phyloP scores from a whole-genome alignment of 2,329 filamentous ascomycete species.

The Didymella segeticola region DNA sequence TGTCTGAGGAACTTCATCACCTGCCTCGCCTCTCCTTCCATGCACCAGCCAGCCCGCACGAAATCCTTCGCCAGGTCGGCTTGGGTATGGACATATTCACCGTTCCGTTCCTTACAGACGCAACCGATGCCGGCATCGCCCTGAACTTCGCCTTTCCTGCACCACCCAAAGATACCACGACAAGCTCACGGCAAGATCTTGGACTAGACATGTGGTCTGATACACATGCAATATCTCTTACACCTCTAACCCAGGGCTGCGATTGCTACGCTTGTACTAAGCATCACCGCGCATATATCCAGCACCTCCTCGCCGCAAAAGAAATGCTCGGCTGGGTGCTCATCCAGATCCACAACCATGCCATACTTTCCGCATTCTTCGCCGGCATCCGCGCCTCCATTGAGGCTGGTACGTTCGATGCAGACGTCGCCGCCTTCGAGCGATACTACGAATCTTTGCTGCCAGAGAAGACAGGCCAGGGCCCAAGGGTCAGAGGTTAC shows the following conservation, averaged over 20 bases:
- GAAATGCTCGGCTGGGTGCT: slow-evolving; percentile 98
- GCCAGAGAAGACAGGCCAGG: slow-evolving; percentile 75
- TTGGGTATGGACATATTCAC: slow-evolving; percentile 82
- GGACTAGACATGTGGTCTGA: slow-evolving; percentile 79
- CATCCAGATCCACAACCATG: slow-evolving; percentile 90
- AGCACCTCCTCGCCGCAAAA: slow-evolving; percentile 85
- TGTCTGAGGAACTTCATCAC: slow-evolving; percentile 65
- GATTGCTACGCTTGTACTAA: slow-evolving; percentile 81
- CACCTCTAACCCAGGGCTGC: slow-evolving; percentile 69
- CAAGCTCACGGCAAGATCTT: slow-evolving; percentile 52
- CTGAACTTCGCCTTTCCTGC: slow-evolving; percentile 78
- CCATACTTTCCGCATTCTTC: slow-evolving; percentile 77
- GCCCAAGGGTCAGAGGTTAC: slow-evolving; percentile 62
- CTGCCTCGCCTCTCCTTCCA: slow-evolving; percentile 80
- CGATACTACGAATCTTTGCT: slow-evolving; percentile 72
- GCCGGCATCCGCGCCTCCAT: slow-evolving; percentile 71
- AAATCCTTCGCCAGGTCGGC: slow-evolving; percentile 75
- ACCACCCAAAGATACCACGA: slow-evolving; percentile 23
- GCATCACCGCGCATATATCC: slow-evolving; percentile 86
- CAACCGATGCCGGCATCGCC: slow-evolving; percentile 85
- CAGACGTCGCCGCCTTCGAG: slow-evolving; percentile 66
- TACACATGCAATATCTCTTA: slow-evolving; percentile 65
- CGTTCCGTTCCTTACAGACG: slow-evolving; percentile 73
- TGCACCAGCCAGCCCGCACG: slow-evolving; percentile 72
- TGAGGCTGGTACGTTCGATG: slow-evolving; percentile 59